Conservation (phyloP, 352 stramenopile species). For the Thalassiosira oceanica region DNA sequence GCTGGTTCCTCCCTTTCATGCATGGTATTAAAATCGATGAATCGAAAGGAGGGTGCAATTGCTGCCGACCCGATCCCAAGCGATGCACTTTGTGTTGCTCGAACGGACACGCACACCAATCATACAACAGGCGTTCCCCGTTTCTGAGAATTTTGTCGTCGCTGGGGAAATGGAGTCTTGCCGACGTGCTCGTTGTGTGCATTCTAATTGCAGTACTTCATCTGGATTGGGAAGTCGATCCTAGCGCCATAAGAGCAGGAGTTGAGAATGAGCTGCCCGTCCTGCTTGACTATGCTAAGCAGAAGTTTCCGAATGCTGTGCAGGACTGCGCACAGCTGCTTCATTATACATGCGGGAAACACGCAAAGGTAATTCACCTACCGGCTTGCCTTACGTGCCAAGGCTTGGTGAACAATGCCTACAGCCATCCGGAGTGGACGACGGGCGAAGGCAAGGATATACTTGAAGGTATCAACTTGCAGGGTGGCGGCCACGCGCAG, state of each 20-base stretch:
- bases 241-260: constrained; percentile 50
- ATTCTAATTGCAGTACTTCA: constrained; percentile 78
- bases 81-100: constrained; percentile 15
- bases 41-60: not conserved
- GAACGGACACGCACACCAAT: constrained; percentile 9
- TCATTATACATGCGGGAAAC: constrained; percentile 31
- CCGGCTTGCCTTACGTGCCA: constrained; percentile 58
- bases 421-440: constrained; percentile 55
- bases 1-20: constrained; percentile 56
- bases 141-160: constrained; percentile 60
- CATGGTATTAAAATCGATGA: constrained; percentile 3
- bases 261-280: constrained; percentile 58
- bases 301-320: constrained; percentile 37
- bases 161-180: constrained; percentile 78
- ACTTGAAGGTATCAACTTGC: constrained; percentile 55
- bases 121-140: constrained; percentile 32
- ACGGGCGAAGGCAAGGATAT: constrained; percentile 40
- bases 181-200: constrained; percentile 78
- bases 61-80: constrained; percentile 1
- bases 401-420: constrained; percentile 49
- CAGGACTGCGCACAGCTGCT: constrained; percentile 56
- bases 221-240: constrained; percentile 74
- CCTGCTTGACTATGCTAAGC: constrained; percentile 44
- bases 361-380: constrained; percentile 47
- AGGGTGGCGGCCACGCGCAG: constrained; percentile 53